phyloP scores from a whole-genome alignment of 1,284 basidiomycete species.

The Naganishia sp. region DNA sequence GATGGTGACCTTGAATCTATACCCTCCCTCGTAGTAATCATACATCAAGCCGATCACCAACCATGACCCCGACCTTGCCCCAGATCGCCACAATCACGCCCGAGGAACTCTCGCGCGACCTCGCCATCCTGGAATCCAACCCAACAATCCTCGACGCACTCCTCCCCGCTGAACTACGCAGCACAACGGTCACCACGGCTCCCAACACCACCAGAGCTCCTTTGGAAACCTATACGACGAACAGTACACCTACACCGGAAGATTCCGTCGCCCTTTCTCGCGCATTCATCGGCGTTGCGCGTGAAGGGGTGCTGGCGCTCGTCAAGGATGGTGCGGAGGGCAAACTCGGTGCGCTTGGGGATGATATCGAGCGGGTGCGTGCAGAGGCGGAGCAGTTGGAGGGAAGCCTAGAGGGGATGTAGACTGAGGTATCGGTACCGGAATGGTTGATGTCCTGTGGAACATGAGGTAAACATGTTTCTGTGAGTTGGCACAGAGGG shows the following conservation, averaged over 20 bases:
- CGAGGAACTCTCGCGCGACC: slow-evolving; percentile 3
- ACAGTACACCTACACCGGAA: background rate
- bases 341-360: slow-evolving; percentile 4
- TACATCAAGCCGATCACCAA: background rate
- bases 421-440: background rate
- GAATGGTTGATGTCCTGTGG: too few species aligned
- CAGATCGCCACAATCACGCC: background rate
- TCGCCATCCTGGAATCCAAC: slow-evolving; percentile 4
- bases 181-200: background rate
- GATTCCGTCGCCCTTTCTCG: slow-evolving; percentile 22
- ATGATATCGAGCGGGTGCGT: slow-evolving; percentile 16
- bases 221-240: slow-evolving; percentile 8
- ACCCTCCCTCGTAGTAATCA: background rate
- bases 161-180: background rate
- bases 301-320: slow-evolving; percentile 8
- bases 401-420: slow-evolving; percentile 6
- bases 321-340: slow-evolving; percentile 6
- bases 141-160: slow-evolving; percentile 15
- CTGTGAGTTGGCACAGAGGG: too few species aligned
- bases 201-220: background rate
- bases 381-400: slow-evolving; percentile 13
- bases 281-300: slow-evolving; percentile 5
- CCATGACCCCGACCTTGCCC: background rate
- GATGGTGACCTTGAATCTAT: background rate
- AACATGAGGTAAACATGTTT: too few species aligned